A percentile compares a stretch with the other conserved stretches of the same genome.
These are phyloP conservation scores for Chytridiales sp. DNA, from an alignment of 371 early-diverging fungal species.

Conservation along the genomic window DNA sequence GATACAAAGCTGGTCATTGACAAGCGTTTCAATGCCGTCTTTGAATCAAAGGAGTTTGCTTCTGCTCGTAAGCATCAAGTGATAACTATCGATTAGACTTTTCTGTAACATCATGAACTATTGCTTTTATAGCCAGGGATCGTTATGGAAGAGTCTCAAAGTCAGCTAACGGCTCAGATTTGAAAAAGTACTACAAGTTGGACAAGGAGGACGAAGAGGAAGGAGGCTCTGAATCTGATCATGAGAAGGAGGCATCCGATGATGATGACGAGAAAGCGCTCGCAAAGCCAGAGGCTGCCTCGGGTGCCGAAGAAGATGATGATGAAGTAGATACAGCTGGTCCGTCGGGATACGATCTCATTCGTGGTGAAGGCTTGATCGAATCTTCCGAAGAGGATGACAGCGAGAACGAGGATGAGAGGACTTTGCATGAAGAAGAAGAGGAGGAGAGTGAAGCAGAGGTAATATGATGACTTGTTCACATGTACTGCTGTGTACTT, in stretches of 20 bases:
- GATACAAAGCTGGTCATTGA: conserved; percentile 87
- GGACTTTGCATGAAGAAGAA: conserved; percentile 40
- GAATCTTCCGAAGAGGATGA: conserved; percentile 66
- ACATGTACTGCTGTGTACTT: background rate
- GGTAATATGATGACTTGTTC: too few relatives aligned
- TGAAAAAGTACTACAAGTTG: conserved; percentile 52
- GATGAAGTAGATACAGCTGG: conserved; percentile 44
- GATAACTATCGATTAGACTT: background rate
- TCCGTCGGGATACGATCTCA: conserved; percentile 65
- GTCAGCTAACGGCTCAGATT: conserved; percentile 22
- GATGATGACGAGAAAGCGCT: conserved; percentile 6
- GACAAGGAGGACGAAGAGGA: conserved; percentile 40
- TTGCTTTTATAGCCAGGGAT: conserved; percentile 62
- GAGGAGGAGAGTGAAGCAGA: conserved; percentile 14
- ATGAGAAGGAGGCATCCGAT: conserved; percentile 11
- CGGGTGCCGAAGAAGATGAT: conserved; percentile 9
- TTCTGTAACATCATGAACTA: conserved; percentile 16
- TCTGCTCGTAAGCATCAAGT: conserved; percentile 29
- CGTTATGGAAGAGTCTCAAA: conserved; percentile 75
- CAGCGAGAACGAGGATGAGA: conserved; percentile 54
- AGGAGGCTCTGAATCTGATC: background rate
- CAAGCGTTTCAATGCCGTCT: conserved; percentile 71
- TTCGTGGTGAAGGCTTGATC: conserved; percentile 80
- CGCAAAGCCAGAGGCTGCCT: too few relatives aligned
- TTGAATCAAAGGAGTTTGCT: conserved; percentile 76